Evolutionary conservation across 768 basidiomycete genomes (phyloP).

Genomic region (Termitomyces titanicus): DNA sequence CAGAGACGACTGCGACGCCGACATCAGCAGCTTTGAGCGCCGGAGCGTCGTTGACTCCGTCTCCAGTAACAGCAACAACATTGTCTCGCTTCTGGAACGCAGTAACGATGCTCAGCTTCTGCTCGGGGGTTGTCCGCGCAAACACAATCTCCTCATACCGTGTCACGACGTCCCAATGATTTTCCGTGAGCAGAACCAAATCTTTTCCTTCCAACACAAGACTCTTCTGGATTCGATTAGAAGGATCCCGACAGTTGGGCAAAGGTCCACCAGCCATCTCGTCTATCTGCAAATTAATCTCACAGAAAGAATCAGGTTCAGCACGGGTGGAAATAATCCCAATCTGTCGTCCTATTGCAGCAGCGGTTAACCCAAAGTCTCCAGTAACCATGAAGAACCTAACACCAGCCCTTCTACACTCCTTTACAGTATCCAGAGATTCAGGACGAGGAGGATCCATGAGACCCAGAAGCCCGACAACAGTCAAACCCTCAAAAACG

Average conservation of each 20-base stretch:
- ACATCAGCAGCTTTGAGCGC: background rate
- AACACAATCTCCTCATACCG: slow-evolving; percentile 43
- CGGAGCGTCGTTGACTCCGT: background rate
- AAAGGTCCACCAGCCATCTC: background rate
- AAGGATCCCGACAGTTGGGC: slow-evolving; percentile 1
- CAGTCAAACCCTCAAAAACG: slow-evolving; percentile 34
- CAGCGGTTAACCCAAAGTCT: slow-evolving; percentile 49
- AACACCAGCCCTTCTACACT: slow-evolving; percentile 48
- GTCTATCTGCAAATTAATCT: slow-evolving; percentile 2
- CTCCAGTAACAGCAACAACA: background rate
- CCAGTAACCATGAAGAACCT: slow-evolving; percentile 56
- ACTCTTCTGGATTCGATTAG: slow-evolving; percentile 31
- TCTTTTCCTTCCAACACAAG: slow-evolving; percentile 43
- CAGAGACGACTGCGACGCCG: background rate
- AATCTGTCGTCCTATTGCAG: slow-evolving; percentile 43
- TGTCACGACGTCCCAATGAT: slow-evolving; percentile 37
- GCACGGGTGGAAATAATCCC: slow-evolving; percentile 35
- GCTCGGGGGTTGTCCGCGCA: slow-evolving; percentile 53
- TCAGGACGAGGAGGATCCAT: slow-evolving; percentile 52
- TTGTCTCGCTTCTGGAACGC: background rate
- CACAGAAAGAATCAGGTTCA: slow-evolving; percentile 5
- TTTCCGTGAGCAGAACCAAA: slow-evolving; percentile 26
- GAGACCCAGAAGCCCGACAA: slow-evolving; percentile 51
- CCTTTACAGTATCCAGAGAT: slow-evolving; percentile 38
- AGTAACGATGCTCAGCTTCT: slow-evolving; percentile 29